Evolutionary conservation across 1,284 basidiomycete species (phyloP).

Genomic region (Sanguinoderma infundibulare): DNA sequence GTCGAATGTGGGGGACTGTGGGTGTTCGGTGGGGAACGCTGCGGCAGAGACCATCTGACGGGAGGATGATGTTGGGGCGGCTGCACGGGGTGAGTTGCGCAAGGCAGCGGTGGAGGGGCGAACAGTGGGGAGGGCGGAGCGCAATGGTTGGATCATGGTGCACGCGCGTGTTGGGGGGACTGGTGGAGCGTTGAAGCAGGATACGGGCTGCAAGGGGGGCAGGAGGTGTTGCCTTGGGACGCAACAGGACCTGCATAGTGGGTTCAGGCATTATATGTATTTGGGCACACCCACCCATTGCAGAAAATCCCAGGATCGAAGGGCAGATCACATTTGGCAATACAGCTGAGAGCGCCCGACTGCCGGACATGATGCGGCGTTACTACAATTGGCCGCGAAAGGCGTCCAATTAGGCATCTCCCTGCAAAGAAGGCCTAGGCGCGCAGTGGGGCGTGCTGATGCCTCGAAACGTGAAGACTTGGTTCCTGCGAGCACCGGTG

Average conservation of each 20-base stretch:
- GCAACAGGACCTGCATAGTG: conserved; percentile 2
- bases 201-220: neutral
- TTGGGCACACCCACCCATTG: conserved; percentile 1
- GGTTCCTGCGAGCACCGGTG: neutral
- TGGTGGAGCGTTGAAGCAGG: conserved; percentile 6
- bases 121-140: conserved; percentile 3
- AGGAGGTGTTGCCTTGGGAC: neutral
- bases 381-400: conserved; percentile 1
- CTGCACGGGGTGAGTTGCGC: neutral
- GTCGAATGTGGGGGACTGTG: conserved; percentile 17
- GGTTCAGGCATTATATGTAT: conserved; percentile 3
- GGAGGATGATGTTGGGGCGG: neutral
- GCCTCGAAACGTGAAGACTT: neutral
- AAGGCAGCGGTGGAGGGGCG: conserved; percentile 1
- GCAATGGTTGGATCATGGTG: conserved; percentile 10
- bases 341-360: neutral
- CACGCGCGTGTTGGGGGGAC: neutral
- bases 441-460: neutral
- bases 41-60: conserved; percentile 13
- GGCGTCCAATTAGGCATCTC: neutral
- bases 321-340: conserved; percentile 1
- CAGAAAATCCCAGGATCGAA: neutral
- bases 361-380: conserved; percentile 17
- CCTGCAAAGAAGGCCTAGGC: neutral
- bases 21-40: conserved; percentile 3